Evolutionary conservation across 2,329 filamentous ascomycete species (phyloP).

Genomic region (Pseudopyrenochaeta lycopersici): DNA sequence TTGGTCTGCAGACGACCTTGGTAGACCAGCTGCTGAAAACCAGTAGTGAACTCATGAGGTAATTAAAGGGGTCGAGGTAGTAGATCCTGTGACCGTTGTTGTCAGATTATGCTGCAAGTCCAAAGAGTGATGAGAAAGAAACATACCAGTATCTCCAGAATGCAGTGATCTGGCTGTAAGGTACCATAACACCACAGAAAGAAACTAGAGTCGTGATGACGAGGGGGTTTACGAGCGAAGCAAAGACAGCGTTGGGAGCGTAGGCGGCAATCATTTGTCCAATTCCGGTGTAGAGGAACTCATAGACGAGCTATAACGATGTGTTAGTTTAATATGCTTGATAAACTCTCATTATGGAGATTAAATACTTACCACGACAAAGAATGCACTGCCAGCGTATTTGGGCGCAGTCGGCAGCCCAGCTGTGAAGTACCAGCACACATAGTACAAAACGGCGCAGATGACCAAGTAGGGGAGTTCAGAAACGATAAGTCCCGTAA

Average conservation of each 20-base stretch:
- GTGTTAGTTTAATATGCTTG: too few relatives aligned
- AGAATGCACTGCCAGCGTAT: constrained; percentile 62
- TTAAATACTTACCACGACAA: constrained; percentile 26
- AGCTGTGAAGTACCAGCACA: constrained; percentile 69
- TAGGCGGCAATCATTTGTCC: constrained; percentile 64
- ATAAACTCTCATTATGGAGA: too few relatives aligned
- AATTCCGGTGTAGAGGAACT: constrained; percentile 51
- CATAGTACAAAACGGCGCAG: constrained; percentile 69
- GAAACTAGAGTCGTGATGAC: constrained; percentile 20
- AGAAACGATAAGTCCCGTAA: constrained; percentile 72
- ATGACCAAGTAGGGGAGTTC: constrained; percentile 72
- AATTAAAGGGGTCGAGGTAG: constrained; percentile 52
- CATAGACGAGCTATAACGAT: constrained; percentile 61
- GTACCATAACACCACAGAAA: constrained; percentile 65
- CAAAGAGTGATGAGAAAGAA: too few relatives aligned
- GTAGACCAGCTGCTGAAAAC: constrained; percentile 47
- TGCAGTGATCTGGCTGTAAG: constrained; percentile 66
- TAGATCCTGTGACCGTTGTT: constrained; percentile 25
- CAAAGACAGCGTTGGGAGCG: constrained; percentile 52
- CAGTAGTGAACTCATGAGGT: constrained; percentile 49
- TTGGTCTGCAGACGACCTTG: constrained; percentile 47
- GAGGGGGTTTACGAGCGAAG: constrained; percentile 59
- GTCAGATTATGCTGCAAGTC: too few relatives aligned
- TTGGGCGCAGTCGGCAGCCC: constrained; percentile 40
- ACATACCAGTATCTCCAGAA: constrained; percentile 67